Evolutionary conservation across 108 stramenopile species (phyloP).

Genomic region (Conticribra weissflogii): DNA sequence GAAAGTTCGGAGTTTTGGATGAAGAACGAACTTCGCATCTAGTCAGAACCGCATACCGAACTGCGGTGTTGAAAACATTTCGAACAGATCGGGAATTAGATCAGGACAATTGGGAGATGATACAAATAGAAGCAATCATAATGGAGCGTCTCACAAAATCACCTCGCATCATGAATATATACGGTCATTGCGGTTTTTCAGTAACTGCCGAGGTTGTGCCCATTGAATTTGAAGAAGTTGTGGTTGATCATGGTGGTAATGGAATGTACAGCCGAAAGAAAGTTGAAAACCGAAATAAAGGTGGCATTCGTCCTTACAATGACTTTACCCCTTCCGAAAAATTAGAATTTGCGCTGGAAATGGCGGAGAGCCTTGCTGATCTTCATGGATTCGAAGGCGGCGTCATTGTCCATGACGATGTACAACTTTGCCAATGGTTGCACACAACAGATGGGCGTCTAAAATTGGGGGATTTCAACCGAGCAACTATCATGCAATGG

Average conservation of each 20-base stretch:
- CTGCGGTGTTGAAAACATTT: constrained; percentile 53
- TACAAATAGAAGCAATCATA: constrained; percentile 64
- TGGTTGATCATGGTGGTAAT: constrained; percentile 39
- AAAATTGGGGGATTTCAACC: constrained; percentile 86
- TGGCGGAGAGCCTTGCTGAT: constrained; percentile 76
- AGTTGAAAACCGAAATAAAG: constrained; percentile 49
- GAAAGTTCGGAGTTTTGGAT: constrained; percentile 16
- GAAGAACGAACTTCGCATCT: constrained; percentile 25
- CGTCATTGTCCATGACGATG: constrained; percentile 72
- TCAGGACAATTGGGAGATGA: constrained; percentile 17
- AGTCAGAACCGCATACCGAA: constrained; percentile 30
- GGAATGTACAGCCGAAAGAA: constrained; percentile 42
- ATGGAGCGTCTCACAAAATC: constrained; percentile 70
- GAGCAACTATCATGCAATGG: constrained; percentile 66
- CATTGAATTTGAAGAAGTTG: constrained; percentile 60
- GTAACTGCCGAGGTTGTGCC: constrained; percentile 63
- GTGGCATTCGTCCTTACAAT: constrained; percentile 58
- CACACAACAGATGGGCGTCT: constrained; percentile 55
- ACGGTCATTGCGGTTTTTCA: constrained; percentile 68
- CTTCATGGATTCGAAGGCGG: constrained; percentile 75
- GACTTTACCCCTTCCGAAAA: constrained; percentile 64
- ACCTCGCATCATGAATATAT: constrained; percentile 70
- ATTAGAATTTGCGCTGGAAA: constrained; percentile 60
- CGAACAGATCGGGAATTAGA: constrained; percentile 44
- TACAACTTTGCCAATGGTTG: constrained; percentile 86